Percentiles rank a stretch among this genome's conserved stretches.
Evolutionary conservation across 306 rosid genomes (phyloP).

Genomic region (Cucurbita argyrosperma): DNA sequence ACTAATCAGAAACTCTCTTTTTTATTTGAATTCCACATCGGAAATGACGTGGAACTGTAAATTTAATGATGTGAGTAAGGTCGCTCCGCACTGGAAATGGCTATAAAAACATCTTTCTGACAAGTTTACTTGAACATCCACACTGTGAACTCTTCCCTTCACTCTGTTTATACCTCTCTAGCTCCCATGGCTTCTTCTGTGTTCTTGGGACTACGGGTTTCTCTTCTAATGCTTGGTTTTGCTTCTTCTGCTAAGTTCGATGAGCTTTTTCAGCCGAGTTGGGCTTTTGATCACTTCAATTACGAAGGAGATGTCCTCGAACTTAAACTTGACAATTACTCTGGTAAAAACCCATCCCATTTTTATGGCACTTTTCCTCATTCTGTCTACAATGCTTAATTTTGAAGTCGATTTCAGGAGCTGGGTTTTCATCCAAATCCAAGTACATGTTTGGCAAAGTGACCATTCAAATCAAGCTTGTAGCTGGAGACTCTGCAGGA

Average conservation of each 20-base stretch:
- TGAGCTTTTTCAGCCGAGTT: constrained; percentile 67
- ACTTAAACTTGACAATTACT: constrained; percentile 63
- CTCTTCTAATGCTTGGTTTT: constrained; percentile 25
- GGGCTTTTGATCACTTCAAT: constrained; percentile 75
- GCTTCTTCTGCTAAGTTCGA: constrained; percentile 54
- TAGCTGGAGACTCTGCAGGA: constrained; percentile 92
- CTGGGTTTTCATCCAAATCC: constrained; percentile 80
- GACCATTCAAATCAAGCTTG: constrained; percentile 58
- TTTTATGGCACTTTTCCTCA: background rate
- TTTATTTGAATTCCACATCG: background rate
- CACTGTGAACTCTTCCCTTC: background rate
- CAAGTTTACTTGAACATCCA: background rate
- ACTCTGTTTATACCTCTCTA: background rate
- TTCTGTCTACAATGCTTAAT: background rate
- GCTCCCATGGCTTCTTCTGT: constrained; percentile 7
- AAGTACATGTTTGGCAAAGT: constrained; percentile 84
- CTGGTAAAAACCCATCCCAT: constrained; percentile 29
- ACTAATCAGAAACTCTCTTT: background rate
- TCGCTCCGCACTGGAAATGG: background rate
- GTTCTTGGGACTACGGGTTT: constrained; percentile 17
- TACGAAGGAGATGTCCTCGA: constrained; percentile 65
- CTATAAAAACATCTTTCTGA: background rate
- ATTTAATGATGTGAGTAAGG: background rate
- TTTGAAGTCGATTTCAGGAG: constrained; percentile 35
- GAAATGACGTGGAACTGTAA: background rate